Base-by-base conservation (phyloP, 345 rosid species). In the Capsella bursapastoris region DNA sequence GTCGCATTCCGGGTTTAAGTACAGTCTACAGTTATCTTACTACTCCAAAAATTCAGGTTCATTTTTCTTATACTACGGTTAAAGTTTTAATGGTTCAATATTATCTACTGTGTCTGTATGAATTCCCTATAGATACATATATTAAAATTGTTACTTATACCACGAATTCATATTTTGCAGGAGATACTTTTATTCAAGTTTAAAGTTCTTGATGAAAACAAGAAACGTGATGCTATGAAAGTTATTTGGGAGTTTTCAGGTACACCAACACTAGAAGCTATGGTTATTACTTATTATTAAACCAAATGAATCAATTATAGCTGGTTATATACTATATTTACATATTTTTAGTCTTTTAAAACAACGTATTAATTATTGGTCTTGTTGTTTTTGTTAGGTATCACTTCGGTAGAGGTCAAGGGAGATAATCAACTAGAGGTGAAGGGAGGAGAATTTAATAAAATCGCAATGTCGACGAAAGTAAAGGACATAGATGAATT, bases 181-280 rank as follows among this genome's bases (percentile, higher is more conserved):
- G 8, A 31, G 35, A 18, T 18, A 49, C 28, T 49, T 49, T 2
- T 18, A 49, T 72, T 62, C 70, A 34, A 63, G 70, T 72, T 72
- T n/a, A 6, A 5, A 9, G 16, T 18, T 55, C 37, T 55, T 64
- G 56, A 53, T 55, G 38, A 18, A 8, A 9, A 0, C 0, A 18
- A 18, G 28, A 49, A 31, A 44, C 8, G 8, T 35, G 4, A 13
- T 44, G 64, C 57, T 32, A 43, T 13, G 70, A 7, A 29, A 43
- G 9, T 34, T 22, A 14, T 29, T 2, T 6, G 18, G 16, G 71
- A 55, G 40, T 53, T 32, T 55, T n/a, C 64, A 55, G 77, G 71
- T 73, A 55, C 11, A 32, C 73, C 1, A 22, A 6, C 11, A 34
- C 31, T 18, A 8, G 12, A 44, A 44, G 7, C 25, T 57, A 45